phyloP scores from a whole-genome alignment of 345 rosid genomes.

The Salix koriyanagi region DNA sequence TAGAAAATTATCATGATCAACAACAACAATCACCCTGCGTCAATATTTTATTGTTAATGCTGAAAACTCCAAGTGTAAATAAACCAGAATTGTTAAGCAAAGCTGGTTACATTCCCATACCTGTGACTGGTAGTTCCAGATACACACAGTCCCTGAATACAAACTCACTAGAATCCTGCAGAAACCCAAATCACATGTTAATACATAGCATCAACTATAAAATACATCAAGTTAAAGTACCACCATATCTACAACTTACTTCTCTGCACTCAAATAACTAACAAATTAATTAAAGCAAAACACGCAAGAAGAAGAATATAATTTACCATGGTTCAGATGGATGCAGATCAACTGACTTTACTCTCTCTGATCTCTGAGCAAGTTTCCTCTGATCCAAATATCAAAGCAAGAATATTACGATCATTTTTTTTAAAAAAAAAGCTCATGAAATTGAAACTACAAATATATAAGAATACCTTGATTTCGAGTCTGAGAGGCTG shows the following conservation, averaged over 20 bases:
- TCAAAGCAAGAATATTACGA: neutral
- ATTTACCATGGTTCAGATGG: conserved; percentile 53
- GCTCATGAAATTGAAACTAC: neutral
- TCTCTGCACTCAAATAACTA: neutral
- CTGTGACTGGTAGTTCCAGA: conserved; percentile 75
- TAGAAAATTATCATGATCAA: neutral
- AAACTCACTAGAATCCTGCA: conserved; percentile 50
- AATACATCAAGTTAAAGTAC: neutral
- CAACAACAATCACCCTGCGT: neutral
- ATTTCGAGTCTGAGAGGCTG: conserved; percentile 60
- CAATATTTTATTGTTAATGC: neutral
- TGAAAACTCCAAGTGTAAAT: neutral
- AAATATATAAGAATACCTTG: conserved; percentile 25
- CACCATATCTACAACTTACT: neutral
- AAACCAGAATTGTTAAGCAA: neutral
- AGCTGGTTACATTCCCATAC: conserved; percentile 31
- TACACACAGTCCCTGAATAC: conserved; percentile 52
- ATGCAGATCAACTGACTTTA: conserved; percentile 52
- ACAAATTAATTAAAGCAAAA: neutral
- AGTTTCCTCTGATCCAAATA: conserved; percentile 40
- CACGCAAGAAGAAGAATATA: neutral
- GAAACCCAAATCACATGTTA: conserved; percentile 9
- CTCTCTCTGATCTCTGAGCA: conserved; percentile 55
- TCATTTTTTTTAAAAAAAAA: neutral
- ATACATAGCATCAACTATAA: neutral